Evolutionary conservation across 306 rosid species (phyloP), one percentile per base, ranked within the genome.

Genomic region (Betula pendula): DNA sequence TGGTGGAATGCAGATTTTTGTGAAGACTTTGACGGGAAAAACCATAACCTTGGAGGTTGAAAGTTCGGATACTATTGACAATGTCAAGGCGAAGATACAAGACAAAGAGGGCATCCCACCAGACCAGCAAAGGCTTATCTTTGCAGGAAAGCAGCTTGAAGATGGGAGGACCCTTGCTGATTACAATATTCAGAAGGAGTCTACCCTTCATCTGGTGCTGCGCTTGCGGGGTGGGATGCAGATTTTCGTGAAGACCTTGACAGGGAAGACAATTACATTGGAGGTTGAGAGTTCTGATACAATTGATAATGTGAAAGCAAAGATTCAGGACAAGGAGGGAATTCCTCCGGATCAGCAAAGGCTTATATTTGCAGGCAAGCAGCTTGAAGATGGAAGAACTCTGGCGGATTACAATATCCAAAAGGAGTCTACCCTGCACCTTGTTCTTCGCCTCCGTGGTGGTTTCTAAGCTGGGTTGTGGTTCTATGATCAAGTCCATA

Each of bases 371-470:
- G 83, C 83, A 2, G 83, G 83, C 9, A 79, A 79, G 49, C 83
- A 79, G 62, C 83, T 80, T 12, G 83, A 80, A 76, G 83, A 80
- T n/a, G 83, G 79, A n/a, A 42, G 83, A 70, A 80, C 83, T 38
- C 67, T 80, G 71, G 83, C 79, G 43, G 83, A 80, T 29, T 80
- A 80, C 75, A 80, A 73, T 19, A 80, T 80, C 80, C 83, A 80
- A 43, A 80, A 80, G 79, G 83, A 80, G 79, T 80, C 83, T 33
- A 80, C 83, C 45, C 69, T 80, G 33, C 83, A 80, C 79, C 71
- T 80, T 45, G 83, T 80, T 53, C 79, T 75, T 17, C 84, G 84
- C 22, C 84, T 80, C 79, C 84, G 80, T 59, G 84, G 84, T 56
- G 84, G 84, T 31, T 42, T 69, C 25, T 70, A 20, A 65, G 22